These are phyloP conservation scores for Fraxinus ornus DNA, from an alignment of 305 asterid species.

Conservation along the genomic window DNA sequence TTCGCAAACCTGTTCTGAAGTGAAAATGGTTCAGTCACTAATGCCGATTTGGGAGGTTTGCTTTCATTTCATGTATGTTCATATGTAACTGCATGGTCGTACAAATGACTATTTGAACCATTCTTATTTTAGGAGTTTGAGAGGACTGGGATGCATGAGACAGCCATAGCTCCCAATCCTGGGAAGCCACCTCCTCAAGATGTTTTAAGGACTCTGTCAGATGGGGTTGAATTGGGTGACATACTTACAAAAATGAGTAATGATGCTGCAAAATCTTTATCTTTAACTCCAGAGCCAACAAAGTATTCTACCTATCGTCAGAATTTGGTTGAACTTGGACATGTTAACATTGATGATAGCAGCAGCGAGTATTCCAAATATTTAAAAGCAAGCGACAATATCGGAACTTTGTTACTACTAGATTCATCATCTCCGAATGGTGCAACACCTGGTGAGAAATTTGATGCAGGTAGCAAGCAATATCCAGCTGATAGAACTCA, in stretches of 20 bases:
- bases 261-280: slow-evolving; percentile 32
- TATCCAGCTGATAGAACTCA: slow-evolving; percentile 39
- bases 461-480: slow-evolving; percentile 26
- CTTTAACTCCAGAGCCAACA: slow-evolving; percentile 43
- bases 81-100: slow-evolving; percentile 20
- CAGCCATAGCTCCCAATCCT: slow-evolving; percentile 45
- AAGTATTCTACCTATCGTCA: slow-evolving; percentile 36
- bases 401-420: slow-evolving; percentile 33
- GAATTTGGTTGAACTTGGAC: slow-evolving; percentile 36
- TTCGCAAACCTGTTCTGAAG: slow-evolving; percentile 66
- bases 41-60: slow-evolving; percentile 98
- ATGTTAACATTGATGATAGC: slow-evolving; percentile 39
- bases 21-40: slow-evolving; percentile 91
- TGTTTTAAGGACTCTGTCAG: slow-evolving; percentile 67
- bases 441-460: slow-evolving; percentile 37
- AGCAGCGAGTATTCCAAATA: slow-evolving; percentile 32
- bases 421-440: slow-evolving; percentile 41
- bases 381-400: slow-evolving; percentile 35
- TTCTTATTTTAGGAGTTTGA: slow-evolving; percentile 60
- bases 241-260: slow-evolving; percentile 40
- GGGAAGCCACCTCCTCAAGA: slow-evolving; percentile 71
- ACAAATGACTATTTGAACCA: slow-evolving; percentile 23
- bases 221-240: slow-evolving; percentile 54
- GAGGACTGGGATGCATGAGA: slow-evolving; percentile 65
- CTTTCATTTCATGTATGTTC: slow-evolving; percentile 26